Evolutionary conservation across 176 grass and related monocot species (phyloP).

Genomic region (Zoysia pacifica): DNA sequence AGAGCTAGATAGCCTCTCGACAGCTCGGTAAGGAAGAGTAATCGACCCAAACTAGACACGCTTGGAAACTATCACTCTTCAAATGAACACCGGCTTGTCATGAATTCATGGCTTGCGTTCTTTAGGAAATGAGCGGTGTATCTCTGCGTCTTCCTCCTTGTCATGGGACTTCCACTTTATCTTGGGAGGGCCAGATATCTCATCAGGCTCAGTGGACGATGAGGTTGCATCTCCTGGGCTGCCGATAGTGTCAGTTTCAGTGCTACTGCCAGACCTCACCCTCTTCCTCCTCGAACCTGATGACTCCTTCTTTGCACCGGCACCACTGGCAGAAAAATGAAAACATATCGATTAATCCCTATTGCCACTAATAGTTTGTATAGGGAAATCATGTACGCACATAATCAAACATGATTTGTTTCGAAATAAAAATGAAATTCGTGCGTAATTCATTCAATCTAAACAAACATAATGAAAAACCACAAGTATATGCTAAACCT

Average conservation of each 20-base stretch:
- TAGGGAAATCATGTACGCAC: not conserved
- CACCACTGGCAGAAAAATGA: not conserved
- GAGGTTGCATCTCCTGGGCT: not conserved
- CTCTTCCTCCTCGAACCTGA: not conserved
- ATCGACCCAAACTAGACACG: not conserved
- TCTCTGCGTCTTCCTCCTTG: not conserved
- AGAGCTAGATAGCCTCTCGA: not conserved
- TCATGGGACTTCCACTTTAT: not conserved
- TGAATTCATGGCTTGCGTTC: not conserved
- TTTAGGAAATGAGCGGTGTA: not conserved
- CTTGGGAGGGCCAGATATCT: not conserved
- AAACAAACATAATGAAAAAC: not conserved
- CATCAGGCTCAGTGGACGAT: not conserved
- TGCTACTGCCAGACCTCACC: not conserved
- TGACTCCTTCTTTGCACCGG: not conserved
- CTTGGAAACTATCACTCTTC: not conserved
- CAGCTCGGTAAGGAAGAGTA: not conserved
- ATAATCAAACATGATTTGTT: not conserved
- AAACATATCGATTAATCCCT: not conserved
- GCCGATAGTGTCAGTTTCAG: not conserved
- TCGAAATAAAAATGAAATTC: not conserved
- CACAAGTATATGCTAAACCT: not conserved
- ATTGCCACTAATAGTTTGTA: not conserved
- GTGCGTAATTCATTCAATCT: not conserved
- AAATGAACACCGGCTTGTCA: not conserved